These are phyloP conservation scores for Senna tora DNA, from an alignment of 306 rosid species.

Conservation along the genomic window DNA sequence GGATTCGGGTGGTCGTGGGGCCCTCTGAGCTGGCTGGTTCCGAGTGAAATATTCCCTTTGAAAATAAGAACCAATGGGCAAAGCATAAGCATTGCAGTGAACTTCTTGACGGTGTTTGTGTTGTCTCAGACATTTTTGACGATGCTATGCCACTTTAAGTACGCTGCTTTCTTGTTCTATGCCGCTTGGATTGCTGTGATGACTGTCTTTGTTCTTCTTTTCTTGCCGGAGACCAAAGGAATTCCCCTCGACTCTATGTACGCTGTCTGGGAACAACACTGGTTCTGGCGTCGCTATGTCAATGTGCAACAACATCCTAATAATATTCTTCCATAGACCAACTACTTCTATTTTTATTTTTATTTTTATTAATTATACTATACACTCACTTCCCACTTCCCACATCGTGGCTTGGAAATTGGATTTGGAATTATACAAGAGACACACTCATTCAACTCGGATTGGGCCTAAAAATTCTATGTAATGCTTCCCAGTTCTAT, in stretches of 20 bases:
- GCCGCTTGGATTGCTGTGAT: constrained; percentile 59
- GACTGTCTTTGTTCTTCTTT: constrained; percentile 53
- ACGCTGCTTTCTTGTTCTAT: constrained; percentile 64
- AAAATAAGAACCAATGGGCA: constrained; percentile 61
- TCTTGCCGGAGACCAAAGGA: constrained; percentile 80
- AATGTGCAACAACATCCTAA: background rate
- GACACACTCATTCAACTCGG: too few species aligned
- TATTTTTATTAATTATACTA: too few species aligned
- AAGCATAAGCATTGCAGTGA: constrained; percentile 57
- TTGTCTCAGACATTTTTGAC: constrained; percentile 69
- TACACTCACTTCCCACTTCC: too few species aligned
- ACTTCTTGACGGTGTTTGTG: constrained; percentile 52
- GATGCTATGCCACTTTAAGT: constrained; percentile 75
- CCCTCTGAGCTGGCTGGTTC: constrained; percentile 69
- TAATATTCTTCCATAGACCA: background rate
- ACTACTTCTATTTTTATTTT: too few species aligned
- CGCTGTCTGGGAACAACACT: constrained; percentile 60
- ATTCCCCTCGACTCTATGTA: constrained; percentile 58
- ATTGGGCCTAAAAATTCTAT: too few species aligned
- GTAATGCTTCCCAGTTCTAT: too few species aligned
- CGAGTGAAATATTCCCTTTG: constrained; percentile 71
- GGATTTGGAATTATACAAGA: too few species aligned
- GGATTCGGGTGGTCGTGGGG: constrained; percentile 88
- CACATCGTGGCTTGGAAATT: too few species aligned
- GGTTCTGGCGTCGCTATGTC: constrained; percentile 65